Base-by-base conservation (phyloP, 305 asterid species). In the Fraxinus floribunda region DNA sequence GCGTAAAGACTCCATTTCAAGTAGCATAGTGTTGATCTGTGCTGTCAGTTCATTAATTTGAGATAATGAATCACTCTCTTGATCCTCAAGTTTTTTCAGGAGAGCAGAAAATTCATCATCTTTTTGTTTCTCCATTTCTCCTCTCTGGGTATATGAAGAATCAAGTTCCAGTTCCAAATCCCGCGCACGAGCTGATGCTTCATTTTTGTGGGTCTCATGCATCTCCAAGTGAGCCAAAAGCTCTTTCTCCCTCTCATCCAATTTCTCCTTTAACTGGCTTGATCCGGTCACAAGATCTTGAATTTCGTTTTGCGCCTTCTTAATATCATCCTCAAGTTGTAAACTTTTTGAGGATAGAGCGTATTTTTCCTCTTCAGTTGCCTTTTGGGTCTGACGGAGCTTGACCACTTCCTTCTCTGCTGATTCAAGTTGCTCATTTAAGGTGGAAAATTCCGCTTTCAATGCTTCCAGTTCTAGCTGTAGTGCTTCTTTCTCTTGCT, bases 111-210 rank as follows among this genome's bases (percentile, higher is more conserved):
- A 85, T 86, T 90, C 93, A 22, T 85, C 90, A 57, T 83, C 89
- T 84, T 89, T 93, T 85, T 90, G 92, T 84, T 84, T 90, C 87
- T 92, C 97, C 8, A 86, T 75, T 44, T 92, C 96, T 83, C 83
- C 83, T 82, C 86, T 92, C 80, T 86, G 92, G 38, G 85, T 68
- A 84, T 88, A 92, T 29, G 86, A 85, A 20, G 94, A 86, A 86
- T 86, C 89, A 16, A 94, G 93, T 83, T 91, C 94, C 82, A 85
- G 82, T 78, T 93, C 97, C 90, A 94, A 85, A 72, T 91, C 94
- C 84, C 92, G 91, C 36, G 83, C 7, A 6, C 87, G 95, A 80
- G 88, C 78, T 52, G 91, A 85, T 78, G 88, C 78, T 83, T 93
- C 93, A 83, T 82, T 90, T 87, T 93, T 91, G 88, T 89, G 90